These are phyloP conservation scores for Apiospora kogelbergensis DNA, from an alignment of 2,329 filamentous ascomycete genomes.

Conservation along the genomic window DNA sequence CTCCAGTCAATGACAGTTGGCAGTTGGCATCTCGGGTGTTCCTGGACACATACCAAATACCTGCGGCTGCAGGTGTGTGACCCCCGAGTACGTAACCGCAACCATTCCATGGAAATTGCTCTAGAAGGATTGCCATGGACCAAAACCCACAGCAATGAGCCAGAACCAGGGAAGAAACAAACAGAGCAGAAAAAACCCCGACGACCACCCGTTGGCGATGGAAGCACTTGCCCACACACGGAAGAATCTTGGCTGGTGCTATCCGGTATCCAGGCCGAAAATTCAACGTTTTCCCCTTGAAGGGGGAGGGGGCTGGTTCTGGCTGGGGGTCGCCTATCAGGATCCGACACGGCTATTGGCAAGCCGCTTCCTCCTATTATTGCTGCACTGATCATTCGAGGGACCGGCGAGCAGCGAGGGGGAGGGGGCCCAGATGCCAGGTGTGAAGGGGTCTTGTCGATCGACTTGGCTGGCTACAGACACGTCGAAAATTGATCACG, in stretches of 20 bases:
- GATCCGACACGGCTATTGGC: neutral
- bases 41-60: too few species aligned
- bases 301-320: too few species aligned
- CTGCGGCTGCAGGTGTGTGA: neutral
- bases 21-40: neutral
- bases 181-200: neutral
- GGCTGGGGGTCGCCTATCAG: neutral
- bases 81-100: neutral
- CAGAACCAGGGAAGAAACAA: constrained; percentile 1
- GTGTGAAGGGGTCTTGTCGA: neutral
- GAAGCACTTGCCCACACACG: neutral
- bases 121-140: constrained; percentile 1
- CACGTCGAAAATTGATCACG: constrained; percentile 13
- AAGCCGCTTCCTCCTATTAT: neutral
- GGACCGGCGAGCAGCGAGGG: neutral
- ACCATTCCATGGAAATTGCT: constrained; percentile 1
- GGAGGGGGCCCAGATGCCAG: neutral
- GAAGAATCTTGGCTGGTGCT: neutral
- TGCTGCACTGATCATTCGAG: constrained; percentile 1
- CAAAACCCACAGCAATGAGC: constrained; percentile 2
- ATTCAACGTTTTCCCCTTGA: constrained; percentile 1
- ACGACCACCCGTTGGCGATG: neutral
- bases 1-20: neutral
- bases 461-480: neutral
- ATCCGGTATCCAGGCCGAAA: neutral